Percentiles rank a stretch among this genome's conserved stretches.
phyloP scores from a whole-genome alignment of 208 protist genomes.

The Leishmania tarentolae region DNA sequence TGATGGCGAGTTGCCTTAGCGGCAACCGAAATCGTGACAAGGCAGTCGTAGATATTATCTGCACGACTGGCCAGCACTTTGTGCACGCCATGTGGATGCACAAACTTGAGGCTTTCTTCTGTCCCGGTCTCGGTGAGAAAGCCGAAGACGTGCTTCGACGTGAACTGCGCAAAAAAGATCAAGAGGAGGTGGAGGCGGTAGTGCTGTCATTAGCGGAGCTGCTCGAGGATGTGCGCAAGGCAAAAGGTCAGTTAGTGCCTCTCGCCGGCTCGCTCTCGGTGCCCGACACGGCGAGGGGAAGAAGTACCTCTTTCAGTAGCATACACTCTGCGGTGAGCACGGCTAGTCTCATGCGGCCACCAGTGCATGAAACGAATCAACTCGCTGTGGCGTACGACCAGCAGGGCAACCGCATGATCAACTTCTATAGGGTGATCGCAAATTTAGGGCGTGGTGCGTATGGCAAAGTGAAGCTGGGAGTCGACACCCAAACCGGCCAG shows the following conservation, averaged over 20 bases:
- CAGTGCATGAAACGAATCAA: constrained; percentile 63
- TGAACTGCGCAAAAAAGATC: constrained; percentile 21
- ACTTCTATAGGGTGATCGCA: constrained; percentile 68
- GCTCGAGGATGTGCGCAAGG: constrained; percentile 44
- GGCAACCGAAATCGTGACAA: background rate
- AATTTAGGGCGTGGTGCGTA: constrained; percentile 64
- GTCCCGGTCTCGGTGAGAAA: background rate
- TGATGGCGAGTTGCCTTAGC: constrained; percentile 4
- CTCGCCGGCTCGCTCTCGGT: constrained; percentile 18
- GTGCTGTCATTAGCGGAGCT: constrained; percentile 52
- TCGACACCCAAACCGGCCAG: constrained; percentile 42
- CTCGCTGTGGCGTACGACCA: constrained; percentile 54
- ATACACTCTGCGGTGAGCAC: constrained; percentile 54
- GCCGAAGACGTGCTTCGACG: constrained; percentile 32
- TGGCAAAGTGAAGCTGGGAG: constrained; percentile 73
- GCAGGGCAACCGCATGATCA: constrained; percentile 69
- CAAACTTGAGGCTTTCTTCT: constrained; percentile 47
- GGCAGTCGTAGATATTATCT: constrained; percentile 35
- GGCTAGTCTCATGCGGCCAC: constrained; percentile 48
- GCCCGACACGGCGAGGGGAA: background rate
- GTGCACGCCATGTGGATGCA: constrained; percentile 54
- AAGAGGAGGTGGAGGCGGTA: constrained; percentile 35
- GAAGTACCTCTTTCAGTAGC: constrained; percentile 26
- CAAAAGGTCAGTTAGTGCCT: constrained; percentile 15
- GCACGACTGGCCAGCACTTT: constrained; percentile 44